Percentiles rank a stretch among this genome's conserved stretches.
Conservation (phyloP, 2,329 filamentous ascomycete species). For the Colletotrichum eremochloae region DNA sequence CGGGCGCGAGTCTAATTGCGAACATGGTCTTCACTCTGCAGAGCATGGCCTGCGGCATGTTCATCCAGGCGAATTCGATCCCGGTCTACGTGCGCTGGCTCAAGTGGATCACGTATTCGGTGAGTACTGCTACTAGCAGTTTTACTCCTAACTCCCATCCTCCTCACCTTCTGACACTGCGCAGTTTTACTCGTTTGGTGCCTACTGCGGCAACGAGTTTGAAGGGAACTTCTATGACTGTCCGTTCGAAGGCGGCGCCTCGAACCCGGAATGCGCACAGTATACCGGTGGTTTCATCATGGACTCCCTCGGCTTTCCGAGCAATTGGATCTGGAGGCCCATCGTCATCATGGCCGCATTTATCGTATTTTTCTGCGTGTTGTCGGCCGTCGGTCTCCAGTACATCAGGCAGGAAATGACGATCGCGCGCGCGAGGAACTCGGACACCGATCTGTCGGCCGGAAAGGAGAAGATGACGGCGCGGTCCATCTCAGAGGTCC, state of each 20-base stretch:
- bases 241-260: conserved; percentile 70
- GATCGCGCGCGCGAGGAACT: conserved; percentile 72
- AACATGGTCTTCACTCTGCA: conserved; percentile 82
- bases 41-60: conserved; percentile 81
- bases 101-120: conserved; percentile 75
- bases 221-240: conserved; percentile 80
- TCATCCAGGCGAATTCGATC: conserved; percentile 79
- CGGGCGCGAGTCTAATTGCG: conserved; percentile 77
- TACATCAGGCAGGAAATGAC: conserved; percentile 77
- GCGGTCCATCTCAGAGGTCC: conserved; percentile 64
- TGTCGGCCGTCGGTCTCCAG: conserved; percentile 72
- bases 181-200: conserved; percentile 78
- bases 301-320: conserved; percentile 75
- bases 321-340: conserved; percentile 75
- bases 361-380: conserved; percentile 71
- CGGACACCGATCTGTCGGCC: conserved; percentile 73
- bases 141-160: conserved; percentile 41
- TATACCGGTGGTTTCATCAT: conserved; percentile 80
- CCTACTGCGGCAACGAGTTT: conserved; percentile 81
- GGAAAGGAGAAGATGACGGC: conserved; percentile 78
- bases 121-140: conserved; percentile 52
- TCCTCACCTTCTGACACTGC: conserved; percentile 41
- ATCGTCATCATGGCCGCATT: conserved; percentile 75
- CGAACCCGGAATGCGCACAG: conserved; percentile 74
- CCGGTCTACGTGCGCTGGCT: conserved; percentile 84